Base-by-base conservation (phyloP, 805 yeast species). In the Isabelozyma rhagii region DNA sequence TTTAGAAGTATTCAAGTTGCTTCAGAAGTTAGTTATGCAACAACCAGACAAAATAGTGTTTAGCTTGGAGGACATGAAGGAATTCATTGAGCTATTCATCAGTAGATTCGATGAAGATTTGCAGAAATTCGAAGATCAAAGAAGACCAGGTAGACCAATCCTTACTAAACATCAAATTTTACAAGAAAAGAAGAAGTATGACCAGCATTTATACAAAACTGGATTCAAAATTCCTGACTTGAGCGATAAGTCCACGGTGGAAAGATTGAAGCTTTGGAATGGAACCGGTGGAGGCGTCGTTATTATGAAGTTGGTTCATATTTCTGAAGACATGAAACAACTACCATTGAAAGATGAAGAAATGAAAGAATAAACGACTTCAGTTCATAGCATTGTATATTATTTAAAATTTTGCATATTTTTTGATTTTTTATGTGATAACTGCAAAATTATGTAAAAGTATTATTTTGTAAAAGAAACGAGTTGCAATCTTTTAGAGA, bases 71-170 rank as follows among this genome's bases (percentile, higher is more conserved):
- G 93, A 91, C 28, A 74, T 85, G 58, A 79, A 83, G 55, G 62
- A 71, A 0, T 79, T 91, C 52, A 75, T 89, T 45, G 80, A 80
- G 51, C 80, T 80, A 39, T 89, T 61, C 76, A 71, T 92, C 11
- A 64, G 78, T 13, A 79, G 97, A 64, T 85, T 84, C 59, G 88
- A 86, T 59, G 90, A 81, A 13, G 97, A 92, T 63, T 64, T 93
- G 46, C 79, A 79, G n/a, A 73, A 73, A 46, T 71, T 89, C 49
- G 80, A 78, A 52, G 67, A 64, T 5, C 81, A 77, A 48, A 81
- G 96, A 73, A 81, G 96, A 63, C 83, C 91, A n/a, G 96, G 96
- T 14, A 80, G 98, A 70, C 97, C 99, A 8, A 78, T 88, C 14
- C 68, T 87, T 5, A 80, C 79, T 52, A 82, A 83, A 61, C 96